A percentile compares a stretch with the other conserved stretches of the same genome.
phyloP scores from a whole-genome alignment of 2,329 filamentous ascomycete species.

The Orbilia oligospora region DNA sequence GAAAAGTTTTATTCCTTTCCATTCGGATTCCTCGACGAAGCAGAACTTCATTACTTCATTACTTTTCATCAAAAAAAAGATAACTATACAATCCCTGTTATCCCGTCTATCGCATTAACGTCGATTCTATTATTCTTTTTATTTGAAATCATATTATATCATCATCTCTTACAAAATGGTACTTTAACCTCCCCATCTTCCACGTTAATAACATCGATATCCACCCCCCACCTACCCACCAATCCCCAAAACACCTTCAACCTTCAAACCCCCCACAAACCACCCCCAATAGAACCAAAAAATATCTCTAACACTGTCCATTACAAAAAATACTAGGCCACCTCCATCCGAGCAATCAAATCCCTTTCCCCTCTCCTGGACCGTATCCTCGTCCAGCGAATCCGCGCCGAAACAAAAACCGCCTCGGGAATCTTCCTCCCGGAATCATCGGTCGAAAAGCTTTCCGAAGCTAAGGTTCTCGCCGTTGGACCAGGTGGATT shows the following conservation, averaged over 20 bases:
- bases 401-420: constrained; percentile 97
- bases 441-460: constrained; percentile 95
- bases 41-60: neutral
- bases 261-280: constrained; percentile 39
- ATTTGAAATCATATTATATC: neutral
- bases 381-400: constrained; percentile 96
- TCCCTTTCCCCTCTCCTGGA: constrained; percentile 95
- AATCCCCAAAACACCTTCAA: neutral
- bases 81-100: no score
- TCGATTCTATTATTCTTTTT: neutral
- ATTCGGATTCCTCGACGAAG: constrained; percentile 4
- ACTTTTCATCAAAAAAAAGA: neutral
- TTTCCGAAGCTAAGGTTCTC: constrained; percentile 96
- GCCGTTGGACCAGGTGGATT: constrained; percentile 91
- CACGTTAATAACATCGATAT: no score
- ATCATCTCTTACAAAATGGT: neutral
- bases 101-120: neutral
- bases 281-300: constrained; percentile 62
- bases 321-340: constrained; percentile 69
- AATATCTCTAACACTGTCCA: neutral
- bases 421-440: constrained; percentile 97
- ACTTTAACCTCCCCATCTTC: neutral
- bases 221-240: neutral
- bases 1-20: constrained; percentile 43
- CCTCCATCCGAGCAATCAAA: constrained; percentile 93